phyloP scores from a whole-genome alignment of 2,329 filamentous ascomycete species.

The Aspergillus niger region DNA sequence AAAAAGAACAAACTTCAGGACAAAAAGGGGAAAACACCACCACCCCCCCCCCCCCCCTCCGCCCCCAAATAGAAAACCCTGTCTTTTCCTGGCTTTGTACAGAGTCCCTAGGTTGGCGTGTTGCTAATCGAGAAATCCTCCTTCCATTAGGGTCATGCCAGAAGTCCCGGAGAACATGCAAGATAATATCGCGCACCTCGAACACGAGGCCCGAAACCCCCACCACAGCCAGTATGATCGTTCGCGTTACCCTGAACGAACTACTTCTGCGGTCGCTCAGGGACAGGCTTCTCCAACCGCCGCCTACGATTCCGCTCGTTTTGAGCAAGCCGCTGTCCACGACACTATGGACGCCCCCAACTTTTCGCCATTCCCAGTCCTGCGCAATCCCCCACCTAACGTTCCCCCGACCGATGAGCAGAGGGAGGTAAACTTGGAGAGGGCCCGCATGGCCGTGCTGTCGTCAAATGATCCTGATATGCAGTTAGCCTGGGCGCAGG shows the following conservation, averaged over 20 bases:
- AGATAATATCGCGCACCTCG: slow-evolving; percentile 86
- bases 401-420: slow-evolving; percentile 93
- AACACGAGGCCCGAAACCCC: slow-evolving; percentile 67
- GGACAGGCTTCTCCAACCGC: slow-evolving; percentile 31
- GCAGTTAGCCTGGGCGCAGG: slow-evolving; percentile 95
- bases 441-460: slow-evolving; percentile 78
- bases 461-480: slow-evolving; percentile 94
- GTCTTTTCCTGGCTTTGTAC: slow-evolving; percentile 11
- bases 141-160: slow-evolving; percentile 73
- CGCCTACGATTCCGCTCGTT: slow-evolving; percentile 44
- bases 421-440: slow-evolving; percentile 85
- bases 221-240: slow-evolving; percentile 46
- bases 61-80: slow-evolving; percentile 4
- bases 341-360: slow-evolving; percentile 63
- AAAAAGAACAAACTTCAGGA: no score
- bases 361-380: slow-evolving; percentile 89
- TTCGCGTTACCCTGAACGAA: slow-evolving; percentile 39
- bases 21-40: slow-evolving; percentile 8
- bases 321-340: slow-evolving; percentile 55
- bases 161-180: slow-evolving; percentile 97
- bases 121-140: slow-evolving; percentile 26
- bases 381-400: slow-evolving; percentile 76
- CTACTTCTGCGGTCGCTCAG: slow-evolving; percentile 37
- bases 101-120: slow-evolving; percentile 13
- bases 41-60: slow-evolving; percentile 7